Evolutionary conservation across 306 rosid species (phyloP).

Genomic region (Argentina anserina): DNA sequence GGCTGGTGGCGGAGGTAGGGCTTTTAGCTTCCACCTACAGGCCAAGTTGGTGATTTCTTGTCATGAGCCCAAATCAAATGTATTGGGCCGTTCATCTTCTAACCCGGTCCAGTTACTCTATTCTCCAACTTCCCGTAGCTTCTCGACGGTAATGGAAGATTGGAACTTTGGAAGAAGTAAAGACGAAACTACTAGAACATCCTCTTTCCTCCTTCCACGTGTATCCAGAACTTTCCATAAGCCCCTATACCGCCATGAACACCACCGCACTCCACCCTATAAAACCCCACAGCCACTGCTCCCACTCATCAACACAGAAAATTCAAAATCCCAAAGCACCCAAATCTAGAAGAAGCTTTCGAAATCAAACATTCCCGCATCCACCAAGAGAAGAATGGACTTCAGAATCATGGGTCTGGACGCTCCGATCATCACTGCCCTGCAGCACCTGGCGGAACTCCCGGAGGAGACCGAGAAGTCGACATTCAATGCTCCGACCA

Average conservation of each 20-base stretch:
- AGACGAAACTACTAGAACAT: conserved; percentile 28
- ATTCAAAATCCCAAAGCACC: too few relatives aligned
- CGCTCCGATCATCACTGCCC: conserved; percentile 50
- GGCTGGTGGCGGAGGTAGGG: too few relatives aligned
- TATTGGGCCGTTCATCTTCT: neutral
- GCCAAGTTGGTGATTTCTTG: too few relatives aligned
- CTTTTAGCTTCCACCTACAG: neutral
- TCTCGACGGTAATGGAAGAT: conserved; percentile 14
- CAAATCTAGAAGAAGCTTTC: neutral
- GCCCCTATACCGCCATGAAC: neutral
- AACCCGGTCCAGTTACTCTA: too few relatives aligned
- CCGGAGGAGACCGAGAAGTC: conserved; percentile 51
- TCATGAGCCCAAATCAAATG: neutral
- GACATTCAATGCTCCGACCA: conserved; percentile 52
- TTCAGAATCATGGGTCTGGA: conserved; percentile 62
- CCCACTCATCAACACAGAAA: accelerated
- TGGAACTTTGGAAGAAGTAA: neutral
- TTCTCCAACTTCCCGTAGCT: neutral
- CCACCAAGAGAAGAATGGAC: conserved; percentile 49
- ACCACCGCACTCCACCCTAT: neutral
- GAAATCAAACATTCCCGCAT: neutral
- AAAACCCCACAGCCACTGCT: neutral
- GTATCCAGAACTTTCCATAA: conserved; percentile 20
- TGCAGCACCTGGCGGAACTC: conserved; percentile 55
- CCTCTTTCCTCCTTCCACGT: neutral